Evolutionary conservation across 805 yeast species (phyloP).

Genomic region (Yarrowia divulgata): DNA sequence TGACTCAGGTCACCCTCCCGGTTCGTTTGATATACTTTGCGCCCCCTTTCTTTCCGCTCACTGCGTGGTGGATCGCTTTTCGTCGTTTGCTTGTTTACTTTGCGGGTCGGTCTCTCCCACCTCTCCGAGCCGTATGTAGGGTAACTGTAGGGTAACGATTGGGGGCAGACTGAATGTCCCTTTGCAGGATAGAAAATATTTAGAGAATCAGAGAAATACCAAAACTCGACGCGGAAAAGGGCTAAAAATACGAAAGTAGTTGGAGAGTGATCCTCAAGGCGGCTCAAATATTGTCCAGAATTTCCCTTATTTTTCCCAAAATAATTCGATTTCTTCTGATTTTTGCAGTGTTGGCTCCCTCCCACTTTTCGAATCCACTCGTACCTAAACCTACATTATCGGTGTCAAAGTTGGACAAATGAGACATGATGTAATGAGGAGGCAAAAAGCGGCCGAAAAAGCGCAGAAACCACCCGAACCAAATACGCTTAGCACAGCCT

Average conservation of each 20-base stretch:
- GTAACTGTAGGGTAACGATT: constrained; percentile 15
- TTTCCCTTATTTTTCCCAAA: not conserved
- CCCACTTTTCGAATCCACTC: not conserved
- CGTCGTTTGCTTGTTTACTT: constrained; percentile 7
- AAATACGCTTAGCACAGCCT: constrained; percentile 16
- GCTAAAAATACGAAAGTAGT: not conserved
- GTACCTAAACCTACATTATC: constrained; percentile 33
- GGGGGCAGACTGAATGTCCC: no score
- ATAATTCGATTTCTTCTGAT: not conserved
- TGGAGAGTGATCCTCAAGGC: not conserved
- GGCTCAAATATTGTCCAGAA: not conserved
- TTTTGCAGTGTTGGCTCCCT: not conserved
- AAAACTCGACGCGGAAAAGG: no score
- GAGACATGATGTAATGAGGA: constrained; percentile 30
- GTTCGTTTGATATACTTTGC: not conserved
- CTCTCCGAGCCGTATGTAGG: constrained; percentile 2
- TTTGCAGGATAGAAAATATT: no score
- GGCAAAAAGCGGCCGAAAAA: not conserved
- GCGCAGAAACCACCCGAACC: not conserved
- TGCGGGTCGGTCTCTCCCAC: not conserved
- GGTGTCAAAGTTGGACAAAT: constrained; percentile 7
- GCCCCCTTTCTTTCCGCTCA: not conserved
- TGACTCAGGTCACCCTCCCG: not conserved
- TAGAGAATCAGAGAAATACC: no score
- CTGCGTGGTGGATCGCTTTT: not conserved